These are phyloP conservation scores for Asterionellopsis glacialis DNA, from an alignment of 108 stramenopile species.

Conservation along the genomic window DNA sequence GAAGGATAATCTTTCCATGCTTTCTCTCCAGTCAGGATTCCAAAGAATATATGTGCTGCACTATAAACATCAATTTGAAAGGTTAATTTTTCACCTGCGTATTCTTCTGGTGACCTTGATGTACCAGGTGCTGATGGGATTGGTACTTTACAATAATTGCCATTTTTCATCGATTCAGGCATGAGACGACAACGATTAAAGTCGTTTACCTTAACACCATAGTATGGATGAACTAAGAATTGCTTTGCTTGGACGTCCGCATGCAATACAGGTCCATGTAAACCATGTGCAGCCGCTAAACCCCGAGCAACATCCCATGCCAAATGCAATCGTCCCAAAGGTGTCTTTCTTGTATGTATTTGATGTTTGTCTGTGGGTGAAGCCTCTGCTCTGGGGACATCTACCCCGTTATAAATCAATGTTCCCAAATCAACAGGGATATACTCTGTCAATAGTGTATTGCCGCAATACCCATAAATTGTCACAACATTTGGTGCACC, in stretches of 20 bases:
- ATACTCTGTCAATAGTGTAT: slow-evolving; percentile 69
- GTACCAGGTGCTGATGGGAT: slow-evolving; percentile 77
- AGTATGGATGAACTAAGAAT: slow-evolving; percentile 50
- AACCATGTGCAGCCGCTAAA: slow-evolving; percentile 39
- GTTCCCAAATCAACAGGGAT: slow-evolving; percentile 50
- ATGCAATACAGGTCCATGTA: slow-evolving; percentile 55
- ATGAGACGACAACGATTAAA: slow-evolving; percentile 87
- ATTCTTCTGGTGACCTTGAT: slow-evolving; percentile 74
- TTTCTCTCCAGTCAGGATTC: slow-evolving; percentile 28
- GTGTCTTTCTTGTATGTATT: slow-evolving; percentile 23
- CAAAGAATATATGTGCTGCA: slow-evolving; percentile 72
- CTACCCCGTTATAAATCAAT: slow-evolving; percentile 34
- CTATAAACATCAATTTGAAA: slow-evolving; percentile 77
- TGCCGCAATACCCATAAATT: slow-evolving; percentile 75
- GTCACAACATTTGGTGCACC: slow-evolving; percentile 51
- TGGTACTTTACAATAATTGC: slow-evolving; percentile 44
- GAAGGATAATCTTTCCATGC: slow-evolving; percentile 8
- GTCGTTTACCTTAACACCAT: slow-evolving; percentile 69
- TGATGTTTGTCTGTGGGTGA: slow-evolving; percentile 6
- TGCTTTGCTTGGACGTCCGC: slow-evolving; percentile 76
- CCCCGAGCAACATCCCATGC: slow-evolving; percentile 63
- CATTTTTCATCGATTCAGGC: slow-evolving; percentile 26
- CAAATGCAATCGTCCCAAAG: slow-evolving; percentile 37
- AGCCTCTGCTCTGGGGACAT: slow-evolving; percentile 9
- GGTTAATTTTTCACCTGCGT: slow-evolving; percentile 39